These are phyloP conservation scores for Physaria fendleri DNA, from an alignment of 345 rosid species.

Conservation along the genomic window DNA sequence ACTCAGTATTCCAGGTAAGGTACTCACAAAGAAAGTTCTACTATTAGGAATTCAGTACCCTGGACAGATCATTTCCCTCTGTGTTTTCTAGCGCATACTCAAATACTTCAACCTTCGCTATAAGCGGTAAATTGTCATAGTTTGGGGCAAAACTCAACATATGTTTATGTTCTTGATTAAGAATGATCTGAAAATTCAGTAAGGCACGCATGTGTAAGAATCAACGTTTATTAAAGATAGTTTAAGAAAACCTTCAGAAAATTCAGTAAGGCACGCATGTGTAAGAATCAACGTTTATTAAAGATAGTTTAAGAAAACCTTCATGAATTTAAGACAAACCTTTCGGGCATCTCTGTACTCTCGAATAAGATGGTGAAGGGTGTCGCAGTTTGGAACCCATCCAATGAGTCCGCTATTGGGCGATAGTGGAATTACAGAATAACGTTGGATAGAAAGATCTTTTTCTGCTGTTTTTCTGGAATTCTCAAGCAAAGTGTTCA, in stretches of 20 bases:
- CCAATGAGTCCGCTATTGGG: slow-evolving; percentile 93
- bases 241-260: slow-evolving; percentile 11
- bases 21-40: slow-evolving; percentile 1
- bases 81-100: slow-evolving; percentile 82
- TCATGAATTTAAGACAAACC: slow-evolving; percentile 39
- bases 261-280: slow-evolving; percentile 16
- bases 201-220: slow-evolving; percentile 13
- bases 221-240: neutral
- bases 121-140: slow-evolving; percentile 86
- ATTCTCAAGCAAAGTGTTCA: slow-evolving; percentile 84
- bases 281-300: neutral
- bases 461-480: slow-evolving; percentile 85
- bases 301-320: slow-evolving; percentile 5
- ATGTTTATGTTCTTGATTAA: slow-evolving; percentile 87
- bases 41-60: slow-evolving; percentile 41
- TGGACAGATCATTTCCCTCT: slow-evolving; percentile 90
- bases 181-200: slow-evolving; percentile 55
- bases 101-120: slow-evolving; percentile 92
- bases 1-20: slow-evolving; percentile 11
- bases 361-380: slow-evolving; percentile 84
- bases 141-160: slow-evolving; percentile 93
- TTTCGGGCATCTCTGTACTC: slow-evolving; percentile 94
- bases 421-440: slow-evolving; percentile 87
- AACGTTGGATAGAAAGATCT: slow-evolving; percentile 83
- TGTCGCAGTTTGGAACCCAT: slow-evolving; percentile 98